phyloP scores from a whole-genome alignment of 2,329 filamentous ascomycete genomes.

The Arthroderma sp. region DNA sequence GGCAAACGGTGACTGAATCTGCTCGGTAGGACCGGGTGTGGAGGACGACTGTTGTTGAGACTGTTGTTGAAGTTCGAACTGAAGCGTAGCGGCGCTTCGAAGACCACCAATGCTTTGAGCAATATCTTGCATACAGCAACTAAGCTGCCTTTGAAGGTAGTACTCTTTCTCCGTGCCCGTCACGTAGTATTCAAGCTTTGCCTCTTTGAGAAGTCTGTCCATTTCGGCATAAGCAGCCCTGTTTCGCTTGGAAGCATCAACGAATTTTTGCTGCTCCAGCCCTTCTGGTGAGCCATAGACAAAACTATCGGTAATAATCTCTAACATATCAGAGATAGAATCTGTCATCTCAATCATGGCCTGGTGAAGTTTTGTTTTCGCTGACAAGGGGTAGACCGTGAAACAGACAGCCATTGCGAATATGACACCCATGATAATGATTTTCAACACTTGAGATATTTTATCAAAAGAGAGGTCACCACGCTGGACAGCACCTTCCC shows the following conservation, averaged over 20 bases:
- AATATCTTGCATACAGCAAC: slow-evolving; percentile 71
- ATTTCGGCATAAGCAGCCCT: slow-evolving; percentile 55
- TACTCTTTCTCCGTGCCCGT: slow-evolving; percentile 69
- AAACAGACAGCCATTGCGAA: slow-evolving; percentile 64
- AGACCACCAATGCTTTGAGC: slow-evolving; percentile 83
- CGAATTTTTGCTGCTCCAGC: slow-evolving; percentile 53
- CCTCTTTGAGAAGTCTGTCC: slow-evolving; percentile 66
- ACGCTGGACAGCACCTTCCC: slow-evolving; percentile 74
- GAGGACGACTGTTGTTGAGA: slow-evolving; percentile 16
- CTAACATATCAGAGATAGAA: slow-evolving; percentile 67
- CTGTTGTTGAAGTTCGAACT: slow-evolving; percentile 72
- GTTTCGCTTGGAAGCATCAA: slow-evolving; percentile 49
- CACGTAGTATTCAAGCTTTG: slow-evolving; percentile 78
- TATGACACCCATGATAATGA: slow-evolving; percentile 65
- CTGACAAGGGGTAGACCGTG: slow-evolving; percentile 64
- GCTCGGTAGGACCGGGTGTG: slow-evolving; percentile 8
- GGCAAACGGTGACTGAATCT: slow-evolving; percentile 1
- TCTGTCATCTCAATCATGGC: slow-evolving; percentile 62
- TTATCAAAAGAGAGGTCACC: slow-evolving; percentile 72
- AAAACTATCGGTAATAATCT: slow-evolving; percentile 70
- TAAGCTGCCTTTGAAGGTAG: slow-evolving; percentile 61
- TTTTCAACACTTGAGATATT: slow-evolving; percentile 68
- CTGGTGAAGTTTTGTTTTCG: slow-evolving; percentile 57
- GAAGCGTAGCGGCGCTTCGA: slow-evolving; percentile 75
- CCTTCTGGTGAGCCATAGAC: slow-evolving; percentile 71